Percentiles rank a stretch among this genome's conserved stretches.
Evolutionary conservation across 768 basidiomycete species (phyloP).

Genomic region (Hygrocybe coccinea): DNA sequence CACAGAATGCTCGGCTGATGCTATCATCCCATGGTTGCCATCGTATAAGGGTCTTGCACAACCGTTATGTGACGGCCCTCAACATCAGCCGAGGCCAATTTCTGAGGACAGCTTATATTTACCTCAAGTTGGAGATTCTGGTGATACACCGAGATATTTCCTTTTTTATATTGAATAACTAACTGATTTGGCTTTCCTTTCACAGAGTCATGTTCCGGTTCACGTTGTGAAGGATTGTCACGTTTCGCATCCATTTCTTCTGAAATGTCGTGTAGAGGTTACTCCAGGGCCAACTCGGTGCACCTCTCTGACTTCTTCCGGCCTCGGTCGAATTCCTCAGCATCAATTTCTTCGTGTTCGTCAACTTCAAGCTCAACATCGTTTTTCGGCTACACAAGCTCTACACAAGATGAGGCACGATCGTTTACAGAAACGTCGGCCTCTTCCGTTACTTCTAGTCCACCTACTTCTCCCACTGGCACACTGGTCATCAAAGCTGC

Average conservation of each 20-base stretch:
- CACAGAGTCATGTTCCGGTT: too few species aligned
- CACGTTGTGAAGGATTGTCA: too few species aligned
- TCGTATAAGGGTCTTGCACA: constrained; percentile 1
- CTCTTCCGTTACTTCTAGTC: constrained; percentile 3
- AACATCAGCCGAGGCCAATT: constrained; percentile 20
- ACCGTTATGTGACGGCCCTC: constrained; percentile 15
- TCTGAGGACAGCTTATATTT: too few species aligned
- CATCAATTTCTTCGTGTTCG: neutral
- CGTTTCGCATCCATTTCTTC: too few species aligned
- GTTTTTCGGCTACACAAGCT: neutral
- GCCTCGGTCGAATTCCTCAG: neutral
- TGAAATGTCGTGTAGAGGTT: too few species aligned
- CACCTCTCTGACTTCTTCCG: constrained; percentile 30
- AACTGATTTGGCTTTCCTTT: too few species aligned
- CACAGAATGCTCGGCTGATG: constrained; percentile 56
- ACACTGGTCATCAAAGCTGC: constrained; percentile 59
- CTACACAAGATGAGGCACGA: neutral
- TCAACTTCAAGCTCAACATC: constrained; percentile 15
- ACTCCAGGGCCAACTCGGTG: neutral
- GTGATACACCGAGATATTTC: constrained; percentile 1
- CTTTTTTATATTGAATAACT: too few species aligned
- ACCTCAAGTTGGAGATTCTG: constrained; percentile 35
- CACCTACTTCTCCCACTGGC: neutral
- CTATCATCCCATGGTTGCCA: constrained; percentile 43
- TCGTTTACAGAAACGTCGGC: constrained; percentile 14